Base-by-base conservation (phyloP, 495 filamentous ascomycete genomes). In the Articulospora tetracladia region DNA sequence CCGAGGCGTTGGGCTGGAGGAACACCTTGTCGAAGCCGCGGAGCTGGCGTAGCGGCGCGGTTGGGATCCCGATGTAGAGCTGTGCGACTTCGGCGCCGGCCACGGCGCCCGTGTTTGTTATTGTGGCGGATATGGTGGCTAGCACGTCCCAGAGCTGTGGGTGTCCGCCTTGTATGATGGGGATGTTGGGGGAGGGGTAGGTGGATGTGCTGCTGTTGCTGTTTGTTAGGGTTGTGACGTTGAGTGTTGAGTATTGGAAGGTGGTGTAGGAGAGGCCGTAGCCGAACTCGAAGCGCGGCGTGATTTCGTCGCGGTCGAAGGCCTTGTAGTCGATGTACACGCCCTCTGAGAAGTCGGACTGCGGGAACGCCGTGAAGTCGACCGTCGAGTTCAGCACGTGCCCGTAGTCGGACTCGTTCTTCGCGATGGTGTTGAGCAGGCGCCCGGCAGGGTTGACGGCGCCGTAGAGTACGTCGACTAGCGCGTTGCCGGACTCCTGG, bases 311-410 rank as follows among this genome's bases (percentile, higher is more conserved):
- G 1, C 32, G 27, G 78, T 98, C 93, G 49, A 98, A 89, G 58
- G 83, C 76, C 52, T 93, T 89, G 73, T 98, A 97, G 74, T 98
- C 94, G 71, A 96, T 94, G 74, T 94, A 92, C 24, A 88, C 78
- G 34, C 91, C 92, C 64, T 97, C 92, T 25, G 78, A 77, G 70
- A 92, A 97, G 70, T 91, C 66, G 57, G 65, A 11, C 70, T 74
- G 72, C 8, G 44, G 44, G n/a, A 48, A 48, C 15, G 44, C 44
- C 4, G 44, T 10, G 72, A 55, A 93, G 54, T 90, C 80, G 27
- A 81, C 77, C 36, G 57, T 57, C 88, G 90, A 61, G 79, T 81
- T 58, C 87, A 92, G 78, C 89, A 60, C 67, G 13, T 71, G 74
- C 12, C 28, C 61, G 0, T 87, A 54, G 92, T 96, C 76, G 93